These are phyloP conservation scores for Aspergillus eucalypticola DNA, from an alignment of 2,329 filamentous ascomycete species.

Conservation along the genomic window DNA sequence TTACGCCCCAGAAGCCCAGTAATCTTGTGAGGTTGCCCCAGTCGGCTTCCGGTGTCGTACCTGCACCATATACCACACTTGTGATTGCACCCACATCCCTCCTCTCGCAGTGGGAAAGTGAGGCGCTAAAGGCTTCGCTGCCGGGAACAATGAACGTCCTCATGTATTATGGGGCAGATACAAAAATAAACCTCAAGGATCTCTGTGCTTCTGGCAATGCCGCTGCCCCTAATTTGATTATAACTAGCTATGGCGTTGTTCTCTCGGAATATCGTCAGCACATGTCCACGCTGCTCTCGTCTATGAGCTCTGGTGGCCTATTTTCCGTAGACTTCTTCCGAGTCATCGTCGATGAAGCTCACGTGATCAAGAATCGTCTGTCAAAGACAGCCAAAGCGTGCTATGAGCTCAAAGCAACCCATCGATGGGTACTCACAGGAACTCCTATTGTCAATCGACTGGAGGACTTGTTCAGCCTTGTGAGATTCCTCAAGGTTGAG, in stretches of 20 bases:
- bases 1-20: constrained; percentile 55
- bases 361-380: constrained; percentile 85
- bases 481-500: constrained; percentile 89
- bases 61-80: constrained; percentile 84
- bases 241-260: constrained; percentile 91
- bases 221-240: constrained; percentile 82
- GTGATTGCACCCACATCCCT: constrained; percentile 97
- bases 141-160: constrained; percentile 79
- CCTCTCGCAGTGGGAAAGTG: constrained; percentile 94
- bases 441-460: constrained; percentile 96
- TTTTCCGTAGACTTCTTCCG: constrained; percentile 95
- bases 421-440: constrained; percentile 91
- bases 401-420: constrained; percentile 80
- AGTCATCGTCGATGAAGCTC: constrained; percentile 91
- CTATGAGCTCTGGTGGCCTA: constrained; percentile 64
- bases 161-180: constrained; percentile 90
- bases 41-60: constrained; percentile 58
- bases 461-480: constrained; percentile 90
- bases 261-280: constrained; percentile 85
- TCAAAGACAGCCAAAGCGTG: constrained; percentile 95
- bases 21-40: constrained; percentile 63
- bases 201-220: constrained; percentile 76
- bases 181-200: constrained; percentile 72
- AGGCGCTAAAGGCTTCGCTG: constrained; percentile 86
- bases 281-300: constrained; percentile 44